Base-by-base conservation (phyloP, 2,329 filamentous ascomycete genomes). In the Fonsecaea pugnacius region DNA sequence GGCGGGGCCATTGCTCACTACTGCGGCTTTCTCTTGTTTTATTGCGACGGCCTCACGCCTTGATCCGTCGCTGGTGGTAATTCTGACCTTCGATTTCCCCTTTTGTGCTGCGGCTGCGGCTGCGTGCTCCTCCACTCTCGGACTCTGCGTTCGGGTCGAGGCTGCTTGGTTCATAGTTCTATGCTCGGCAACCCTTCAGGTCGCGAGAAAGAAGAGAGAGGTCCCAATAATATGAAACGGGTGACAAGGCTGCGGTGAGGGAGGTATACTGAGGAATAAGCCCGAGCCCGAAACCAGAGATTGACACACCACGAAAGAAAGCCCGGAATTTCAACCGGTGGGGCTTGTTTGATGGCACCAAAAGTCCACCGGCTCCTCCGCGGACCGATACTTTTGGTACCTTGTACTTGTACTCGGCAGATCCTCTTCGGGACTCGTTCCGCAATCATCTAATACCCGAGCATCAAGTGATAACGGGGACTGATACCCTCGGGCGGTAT, bases 121-220 rank as follows among this genome's bases (percentile, higher is more conserved):
- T 24, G 43, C 9, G 18, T 14, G 43, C 43, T 24, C 27, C 38
- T 18, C 51, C 51, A 53, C 27, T 14, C 24, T 3, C 10, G 32
- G 51, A 16, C 12, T 53, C 43, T 48, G 18, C 18, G 46, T 9
- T n/a, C 48, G 57, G 16, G 43, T 14, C 8, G 43, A 14, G 43
- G 18, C 24, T 14, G 43, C 14, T 12, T 16, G 35, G 46, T 36
- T 48, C 57, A 52, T 59, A 18, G 16, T 35, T 3, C 10, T 21
- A 10, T 21, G 46, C 46, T 51, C n/a, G 12, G 21, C 43, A 51
- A 48, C 43, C 43, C 35, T 52, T 33, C 7, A 52, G 32, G 21
- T 52, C 52, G 32, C 57, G 46, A 30, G 57, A 5, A 18, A 59
- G 52, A 18, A 59, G 57, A 51, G 46, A 32, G 27, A 30, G 27